Base-by-base conservation (phyloP, 73 alveolate genomes). In the Paramecium primaurelia region DNA sequence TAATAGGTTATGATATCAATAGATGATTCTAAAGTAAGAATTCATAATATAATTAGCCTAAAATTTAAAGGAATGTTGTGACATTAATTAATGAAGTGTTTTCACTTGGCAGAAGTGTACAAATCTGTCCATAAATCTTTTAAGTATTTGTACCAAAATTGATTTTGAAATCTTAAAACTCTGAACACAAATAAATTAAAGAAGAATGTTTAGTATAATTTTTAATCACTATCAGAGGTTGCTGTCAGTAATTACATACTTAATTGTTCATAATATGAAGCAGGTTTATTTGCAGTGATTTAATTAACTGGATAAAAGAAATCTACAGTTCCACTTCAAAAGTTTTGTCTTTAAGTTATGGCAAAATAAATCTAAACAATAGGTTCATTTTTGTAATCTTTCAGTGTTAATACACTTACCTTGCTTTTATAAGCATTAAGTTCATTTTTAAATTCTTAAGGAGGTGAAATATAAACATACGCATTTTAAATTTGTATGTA, bases 41-140 rank as follows among this genome's bases (percentile, higher is more conserved):
- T 34, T 73, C 14, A 12, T 18, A n/a, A 20, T 0, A 36, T 36
- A 11, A 37, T 6, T n/a, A 73, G 87, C 87, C 87, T 4, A 34
- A 37, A 37, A 73, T 73, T 37, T 73, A 73, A 40, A 73, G 87
- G 18, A 73, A 73, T 73, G 87, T 73, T 20, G 59, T 73, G 58
- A 44, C 87, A 36, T 73, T 73, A 1, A 16, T 73, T 0, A 37
- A 34, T 73, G 87, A 73, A 73, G 87, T 73, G 11, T 73, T 73
- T 18, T 73, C 34, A 10, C 8, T 73, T 6, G 87, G 87, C 3
- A 36, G 58, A 40, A 73, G 20, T 73, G 59, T 73, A 16, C 47
- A 73, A 40, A 38, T 73, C 8, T 40, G 34, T 10, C 87, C 87
- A 30, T 44, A 73, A 73, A 44, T 73, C 7, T 73, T 37, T n/a